Conservation (phyloP, 208 protist species). For the Acanthamoeba castellanii region DNA sequence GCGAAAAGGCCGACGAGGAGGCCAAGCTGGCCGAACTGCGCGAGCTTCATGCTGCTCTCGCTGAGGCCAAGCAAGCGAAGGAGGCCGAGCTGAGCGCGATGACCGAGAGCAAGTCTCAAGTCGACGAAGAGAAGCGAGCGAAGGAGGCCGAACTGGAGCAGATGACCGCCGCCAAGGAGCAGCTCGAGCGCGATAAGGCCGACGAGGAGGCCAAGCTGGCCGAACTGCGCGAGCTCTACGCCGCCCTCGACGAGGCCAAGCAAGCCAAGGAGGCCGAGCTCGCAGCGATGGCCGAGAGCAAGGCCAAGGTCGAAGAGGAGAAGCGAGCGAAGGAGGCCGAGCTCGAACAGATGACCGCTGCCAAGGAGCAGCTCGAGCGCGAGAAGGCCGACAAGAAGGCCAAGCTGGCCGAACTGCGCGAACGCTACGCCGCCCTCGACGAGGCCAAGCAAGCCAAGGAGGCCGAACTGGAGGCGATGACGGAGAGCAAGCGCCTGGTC, state of each 20-base stretch:
- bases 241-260: background rate
- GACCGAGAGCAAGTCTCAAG: background rate
- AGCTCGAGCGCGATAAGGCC: background rate
- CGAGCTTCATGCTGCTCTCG: background rate
- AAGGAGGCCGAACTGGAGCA: background rate
- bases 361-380: conserved; percentile 29
- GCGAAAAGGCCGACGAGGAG: background rate
- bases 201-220: background rate
- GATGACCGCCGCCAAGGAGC: conserved; percentile 3
- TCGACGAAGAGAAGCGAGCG: background rate
- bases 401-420: background rate
- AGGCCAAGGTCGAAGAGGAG: background rate
- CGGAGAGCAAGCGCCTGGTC: background rate
- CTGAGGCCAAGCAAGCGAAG: background rate
- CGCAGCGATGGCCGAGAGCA: background rate
- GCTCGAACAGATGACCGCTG: background rate
- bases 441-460: background rate
- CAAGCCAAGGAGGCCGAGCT: background rate
- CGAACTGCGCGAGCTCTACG: background rate
- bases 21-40: too few species aligned
- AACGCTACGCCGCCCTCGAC: background rate
- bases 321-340: background rate
- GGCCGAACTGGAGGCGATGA: conserved; percentile 21
- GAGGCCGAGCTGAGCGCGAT: background rate
- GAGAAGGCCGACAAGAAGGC: conserved; percentile 22